A percentile compares a stretch with the other conserved stretches of the same genome.
Conservation (phyloP, 306 rosid genomes). For the Styphnolobium japonicum region DNA sequence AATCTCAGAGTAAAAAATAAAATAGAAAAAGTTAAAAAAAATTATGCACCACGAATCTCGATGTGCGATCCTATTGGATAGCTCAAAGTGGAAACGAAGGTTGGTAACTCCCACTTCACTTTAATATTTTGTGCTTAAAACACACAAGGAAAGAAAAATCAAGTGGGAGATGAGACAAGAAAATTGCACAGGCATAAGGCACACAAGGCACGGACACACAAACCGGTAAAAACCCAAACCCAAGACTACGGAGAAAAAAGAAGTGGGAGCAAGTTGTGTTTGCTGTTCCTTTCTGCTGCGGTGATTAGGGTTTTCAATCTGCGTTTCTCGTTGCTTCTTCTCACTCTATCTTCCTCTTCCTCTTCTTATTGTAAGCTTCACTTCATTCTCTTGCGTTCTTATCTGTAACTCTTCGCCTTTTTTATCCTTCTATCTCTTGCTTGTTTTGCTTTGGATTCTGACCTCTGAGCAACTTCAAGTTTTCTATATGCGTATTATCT, state of each 20-base stretch:
- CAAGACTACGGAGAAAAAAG: too few relatives aligned
- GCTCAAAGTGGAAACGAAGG: not conserved
- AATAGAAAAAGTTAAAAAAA: not conserved
- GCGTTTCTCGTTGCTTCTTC: not conserved
- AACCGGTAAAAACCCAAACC: not conserved
- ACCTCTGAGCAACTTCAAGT: not conserved
- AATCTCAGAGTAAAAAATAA: not conserved
- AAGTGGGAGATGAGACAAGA: not conserved
- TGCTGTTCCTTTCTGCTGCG: not conserved
- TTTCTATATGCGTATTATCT: not conserved
- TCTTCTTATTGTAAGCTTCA: slow-evolving; percentile 39
- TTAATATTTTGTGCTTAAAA: not conserved
- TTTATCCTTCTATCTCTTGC: not conserved
- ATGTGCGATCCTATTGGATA: not conserved
- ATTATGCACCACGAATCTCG: slow-evolving; percentile 15
- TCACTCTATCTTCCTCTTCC: not conserved
- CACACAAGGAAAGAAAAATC: not conserved
- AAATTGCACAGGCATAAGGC: not conserved
- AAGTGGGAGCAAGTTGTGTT: not conserved
- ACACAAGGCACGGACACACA: too few relatives aligned
- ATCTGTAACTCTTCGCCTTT: not conserved
- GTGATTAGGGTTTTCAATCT: slow-evolving; percentile 30
- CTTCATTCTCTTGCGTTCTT: not conserved
- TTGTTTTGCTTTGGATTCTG: not conserved
- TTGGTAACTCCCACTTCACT: not conserved